Base-by-base conservation (phyloP, 2,329 filamentous ascomycete genomes). In the Ciborinia camelliae region DNA sequence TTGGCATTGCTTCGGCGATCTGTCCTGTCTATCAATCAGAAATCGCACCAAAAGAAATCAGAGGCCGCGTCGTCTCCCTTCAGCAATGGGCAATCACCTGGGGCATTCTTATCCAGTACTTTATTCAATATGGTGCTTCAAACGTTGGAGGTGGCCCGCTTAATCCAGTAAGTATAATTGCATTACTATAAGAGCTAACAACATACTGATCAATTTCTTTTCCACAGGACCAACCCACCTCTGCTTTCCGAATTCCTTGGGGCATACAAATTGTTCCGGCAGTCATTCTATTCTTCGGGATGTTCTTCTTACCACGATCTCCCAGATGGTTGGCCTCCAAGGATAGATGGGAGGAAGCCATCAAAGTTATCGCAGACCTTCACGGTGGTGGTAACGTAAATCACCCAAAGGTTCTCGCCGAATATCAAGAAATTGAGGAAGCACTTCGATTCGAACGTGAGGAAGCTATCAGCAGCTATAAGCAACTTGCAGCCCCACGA, bases 41-140 rank as follows among this genome's bases (percentile, higher is more conserved):
- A 73, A 80, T 90, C 37, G 84, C 87, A 20, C 83, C 82, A 23
- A 83, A 82, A 69, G 81, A 82, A 69, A 80, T 79, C 62, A 80
- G 84, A 61, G 86, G 86, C 9, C 80, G 85, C 14, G 81, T 89
- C 3, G 84, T 90, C 20, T 83, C 82, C 2, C 76, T 89, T 3
- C 87, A 90, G 71, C 87, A 90, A 73, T 89, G 86, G 84, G 86
- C 86, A 35, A 90, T 90, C 51, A 89, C 86, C 1, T 88, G 86
- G 84, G 87, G 87, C 55, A 88, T 90, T 62, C 72, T 89, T 20
- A 86, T 88, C 55, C 85, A 87, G 68, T 88, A 83, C 75, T 87
- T 88, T 73, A 85, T 89, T 69, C 84, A 87, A 69, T 89, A 90
- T 70, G 86, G 86, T 30, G 81, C 81, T 15, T 83, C 84, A 2